Conservation (phyloP, 176 grass and related monocot genomes). For the Aegilops tauschii region DNA sequence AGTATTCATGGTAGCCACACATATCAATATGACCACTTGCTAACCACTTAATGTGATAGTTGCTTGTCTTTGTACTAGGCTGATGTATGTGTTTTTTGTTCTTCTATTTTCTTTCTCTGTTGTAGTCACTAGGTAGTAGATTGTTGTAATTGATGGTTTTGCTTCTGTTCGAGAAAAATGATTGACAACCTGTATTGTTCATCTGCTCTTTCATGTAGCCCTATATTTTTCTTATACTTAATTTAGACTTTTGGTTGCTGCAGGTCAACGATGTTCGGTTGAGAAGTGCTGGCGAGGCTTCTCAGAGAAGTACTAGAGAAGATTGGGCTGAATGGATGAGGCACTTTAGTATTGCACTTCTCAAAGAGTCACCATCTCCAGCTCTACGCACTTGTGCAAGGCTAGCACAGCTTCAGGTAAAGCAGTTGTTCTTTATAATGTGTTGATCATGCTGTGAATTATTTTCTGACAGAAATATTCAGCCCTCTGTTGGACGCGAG, state of each 20-base stretch:
- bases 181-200: background rate
- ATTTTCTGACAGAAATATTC: conserved; percentile 62
- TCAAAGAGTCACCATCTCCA: conserved; percentile 96
- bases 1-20: background rate
- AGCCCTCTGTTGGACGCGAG: conserved; percentile 94
- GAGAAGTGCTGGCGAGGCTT: conserved; percentile 91
- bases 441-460: conserved; percentile 23
- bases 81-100: background rate
- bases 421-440: conserved; percentile 34
- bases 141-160: background rate
- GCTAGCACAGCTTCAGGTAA: conserved; percentile 92
- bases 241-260: conserved; percentile 25
- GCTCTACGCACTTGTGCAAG: conserved; percentile 92
- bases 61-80: background rate
- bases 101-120: background rate
- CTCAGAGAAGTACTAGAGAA: conserved; percentile 97
- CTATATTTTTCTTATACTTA: conserved; percentile 2
- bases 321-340: conserved; percentile 99
- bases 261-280: conserved; percentile 90
- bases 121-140: background rate
- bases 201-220: background rate
- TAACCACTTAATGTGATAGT: background rate
- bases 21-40: background rate
- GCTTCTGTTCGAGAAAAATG: background rate
- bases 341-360: conserved; percentile 97